phyloP scores from a whole-genome alignment of 2,329 filamentous ascomycete species.

The Verticillium klebahnii region DNA sequence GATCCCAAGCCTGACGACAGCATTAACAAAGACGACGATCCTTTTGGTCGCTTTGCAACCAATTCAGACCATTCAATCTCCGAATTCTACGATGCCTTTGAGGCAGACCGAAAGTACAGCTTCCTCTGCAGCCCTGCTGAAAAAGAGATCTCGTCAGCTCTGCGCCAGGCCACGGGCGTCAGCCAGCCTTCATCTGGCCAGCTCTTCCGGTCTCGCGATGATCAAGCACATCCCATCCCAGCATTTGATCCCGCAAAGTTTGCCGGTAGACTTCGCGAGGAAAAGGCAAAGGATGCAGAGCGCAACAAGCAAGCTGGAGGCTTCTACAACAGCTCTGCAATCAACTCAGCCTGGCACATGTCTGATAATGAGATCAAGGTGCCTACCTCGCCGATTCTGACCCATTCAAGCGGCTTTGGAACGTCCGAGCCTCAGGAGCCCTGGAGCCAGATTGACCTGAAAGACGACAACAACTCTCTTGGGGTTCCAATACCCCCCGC shows the following conservation, averaged over 20 bases:
- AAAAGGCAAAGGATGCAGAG: background rate
- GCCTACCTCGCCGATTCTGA: background rate
- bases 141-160: constrained; percentile 11
- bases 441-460: background rate
- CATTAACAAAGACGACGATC: background rate
- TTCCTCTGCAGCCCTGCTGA: constrained; percentile 7
- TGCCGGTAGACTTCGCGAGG: background rate
- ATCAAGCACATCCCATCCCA: background rate
- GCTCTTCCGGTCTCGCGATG: background rate
- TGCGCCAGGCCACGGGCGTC: constrained; percentile 7
- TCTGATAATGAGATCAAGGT: constrained; percentile 1
- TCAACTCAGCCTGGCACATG: constrained; percentile 8
- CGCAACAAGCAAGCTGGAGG: background rate
- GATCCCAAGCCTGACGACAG: background rate
- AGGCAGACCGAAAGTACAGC: constrained; percentile 2
- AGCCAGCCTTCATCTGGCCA: constrained; percentile 10
- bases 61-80: background rate
- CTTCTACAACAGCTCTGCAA: constrained; percentile 11
- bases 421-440: background rate
- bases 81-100: background rate
- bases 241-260: background rate
- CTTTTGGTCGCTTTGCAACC: background rate
- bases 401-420: background rate
- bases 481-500: background rate
- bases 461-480: background rate